Evolutionary conservation across 495 filamentous ascomycete species (phyloP).

Genomic region (Daldinia caldariorum): DNA sequence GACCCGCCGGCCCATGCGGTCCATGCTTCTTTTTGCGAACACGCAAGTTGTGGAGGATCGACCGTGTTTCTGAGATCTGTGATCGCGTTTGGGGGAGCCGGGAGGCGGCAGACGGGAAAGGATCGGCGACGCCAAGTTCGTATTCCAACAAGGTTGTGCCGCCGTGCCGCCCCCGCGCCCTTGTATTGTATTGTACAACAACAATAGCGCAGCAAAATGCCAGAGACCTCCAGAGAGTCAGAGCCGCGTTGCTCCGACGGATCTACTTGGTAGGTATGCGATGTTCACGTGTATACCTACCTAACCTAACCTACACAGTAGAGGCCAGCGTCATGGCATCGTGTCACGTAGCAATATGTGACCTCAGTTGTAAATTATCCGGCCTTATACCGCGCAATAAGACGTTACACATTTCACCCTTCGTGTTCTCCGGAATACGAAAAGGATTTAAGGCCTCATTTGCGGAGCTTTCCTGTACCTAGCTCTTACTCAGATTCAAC

Average conservation of each 20-base stretch:
- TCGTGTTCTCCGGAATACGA: not conserved
- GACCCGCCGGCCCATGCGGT: not conserved
- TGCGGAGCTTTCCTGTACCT: not conserved
- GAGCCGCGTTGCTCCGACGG: not conserved
- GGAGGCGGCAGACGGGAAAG: constrained; percentile 37
- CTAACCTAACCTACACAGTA: not conserved
- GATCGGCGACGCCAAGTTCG: constrained; percentile 43
- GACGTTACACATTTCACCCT: constrained; percentile 3
- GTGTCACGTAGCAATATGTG: constrained; percentile 1
- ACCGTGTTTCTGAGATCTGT: constrained; percentile 31
- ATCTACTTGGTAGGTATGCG: not conserved
- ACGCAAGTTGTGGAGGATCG: not conserved
- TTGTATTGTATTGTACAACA: constrained; percentile 8
- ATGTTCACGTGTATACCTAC: not conserved
- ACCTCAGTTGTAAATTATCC: not conserved
- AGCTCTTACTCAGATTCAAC: constrained; percentile 1
- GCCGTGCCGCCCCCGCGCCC: constrained; percentile 17
- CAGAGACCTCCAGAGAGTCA: not conserved
- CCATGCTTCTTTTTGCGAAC: not conserved
- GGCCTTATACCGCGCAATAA: not conserved
- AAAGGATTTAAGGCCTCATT: not conserved
- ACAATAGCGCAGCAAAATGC: too few species aligned
- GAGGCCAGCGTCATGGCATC: not conserved
- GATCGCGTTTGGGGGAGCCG: constrained; percentile 20
- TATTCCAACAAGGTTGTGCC: constrained; percentile 23